phyloP scores from a whole-genome alignment of 805 yeast genomes.

The Ogataea populi-albae region DNA sequence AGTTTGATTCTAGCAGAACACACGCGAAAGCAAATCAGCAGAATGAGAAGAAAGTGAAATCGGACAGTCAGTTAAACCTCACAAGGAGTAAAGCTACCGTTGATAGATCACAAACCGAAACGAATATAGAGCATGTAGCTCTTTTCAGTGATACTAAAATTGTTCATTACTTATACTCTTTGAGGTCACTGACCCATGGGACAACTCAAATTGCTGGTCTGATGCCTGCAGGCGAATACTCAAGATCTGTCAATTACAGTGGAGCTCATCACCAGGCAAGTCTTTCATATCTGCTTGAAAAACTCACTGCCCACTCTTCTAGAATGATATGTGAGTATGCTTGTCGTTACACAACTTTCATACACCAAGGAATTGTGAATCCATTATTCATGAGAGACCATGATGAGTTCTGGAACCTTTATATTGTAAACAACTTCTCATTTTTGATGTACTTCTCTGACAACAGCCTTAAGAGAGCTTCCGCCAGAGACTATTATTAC shows the following conservation, averaged over 20 bases:
- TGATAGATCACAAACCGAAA: not conserved
- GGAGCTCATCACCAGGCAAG: slow-evolving; percentile 9
- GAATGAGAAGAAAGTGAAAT: too few relatives aligned
- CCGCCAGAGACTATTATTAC: slow-evolving; percentile 22
- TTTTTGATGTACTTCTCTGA: slow-evolving; percentile 12
- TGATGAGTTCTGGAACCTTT: slow-evolving; percentile 18
- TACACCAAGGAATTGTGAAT: slow-evolving; percentile 25
- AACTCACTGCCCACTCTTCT: slow-evolving; percentile 14
- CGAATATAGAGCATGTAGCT: not conserved
- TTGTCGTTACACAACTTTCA: slow-evolving; percentile 23
- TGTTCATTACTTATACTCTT: slow-evolving; percentile 21
- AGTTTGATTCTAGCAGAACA: too few relatives aligned
- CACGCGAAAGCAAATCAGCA: too few relatives aligned
- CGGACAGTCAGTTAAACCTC: too few relatives aligned
- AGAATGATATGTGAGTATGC: slow-evolving; percentile 20
- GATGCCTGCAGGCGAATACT: slow-evolving; percentile 16
- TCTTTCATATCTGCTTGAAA: slow-evolving; percentile 10
- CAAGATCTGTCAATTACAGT: slow-evolving; percentile 3
- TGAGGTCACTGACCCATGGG: slow-evolving; percentile 24
- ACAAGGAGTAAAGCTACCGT: too few relatives aligned
- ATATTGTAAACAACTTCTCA: slow-evolving; percentile 9
- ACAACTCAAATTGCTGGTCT: slow-evolving; percentile 19
- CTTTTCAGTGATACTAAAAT: slow-evolving; percentile 15
- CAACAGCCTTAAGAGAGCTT: slow-evolving; percentile 10
- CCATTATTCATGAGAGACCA: slow-evolving; percentile 23